These are phyloP conservation scores for Tilletia caries DNA, from an alignment of 1,284 basidiomycete genomes.

Conservation along the genomic window DNA sequence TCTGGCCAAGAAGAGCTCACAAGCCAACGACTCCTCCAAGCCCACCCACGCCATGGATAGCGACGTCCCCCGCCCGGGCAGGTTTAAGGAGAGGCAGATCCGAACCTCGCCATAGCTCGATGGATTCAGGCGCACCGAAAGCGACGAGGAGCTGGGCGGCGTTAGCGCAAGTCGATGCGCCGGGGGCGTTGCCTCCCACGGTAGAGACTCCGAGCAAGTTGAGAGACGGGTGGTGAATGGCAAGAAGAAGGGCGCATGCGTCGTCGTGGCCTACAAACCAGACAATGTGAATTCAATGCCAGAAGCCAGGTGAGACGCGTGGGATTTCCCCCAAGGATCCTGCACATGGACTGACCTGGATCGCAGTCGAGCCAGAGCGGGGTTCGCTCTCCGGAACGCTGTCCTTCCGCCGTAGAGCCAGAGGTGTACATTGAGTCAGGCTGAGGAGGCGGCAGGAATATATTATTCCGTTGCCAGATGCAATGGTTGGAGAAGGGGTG, in stretches of 20 bases:
- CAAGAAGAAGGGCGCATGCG: slow-evolving; percentile 41
- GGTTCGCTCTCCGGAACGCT: background rate
- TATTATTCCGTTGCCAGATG: too few species aligned
- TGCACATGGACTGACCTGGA: slow-evolving; percentile 15
- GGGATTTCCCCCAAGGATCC: background rate
- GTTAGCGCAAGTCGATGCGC: slow-evolving; percentile 36
- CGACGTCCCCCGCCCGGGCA: slow-evolving; percentile 27
- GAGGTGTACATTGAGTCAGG: too few species aligned
- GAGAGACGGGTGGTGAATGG: slow-evolving; percentile 33
- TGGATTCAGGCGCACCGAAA: slow-evolving; percentile 26
- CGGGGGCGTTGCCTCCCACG: slow-evolving; percentile 40
- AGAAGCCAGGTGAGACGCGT: too few species aligned
- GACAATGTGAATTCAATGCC: background rate
- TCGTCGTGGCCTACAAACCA: slow-evolving; percentile 35
- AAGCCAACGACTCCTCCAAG: slow-evolving; percentile 43
- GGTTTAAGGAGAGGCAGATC: slow-evolving; percentile 39
- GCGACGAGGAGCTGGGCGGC: slow-evolving; percentile 35
- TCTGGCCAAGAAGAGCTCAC: slow-evolving; percentile 12
- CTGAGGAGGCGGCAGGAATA: too few species aligned
- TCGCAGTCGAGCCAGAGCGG: slow-evolving; percentile 44
- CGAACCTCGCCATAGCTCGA: slow-evolving; percentile 24
- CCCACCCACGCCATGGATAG: slow-evolving; percentile 44
- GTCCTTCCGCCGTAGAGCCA: too few species aligned
- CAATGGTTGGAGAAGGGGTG: too few species aligned
- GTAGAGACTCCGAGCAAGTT: slow-evolving; percentile 41